Conservation (phyloP, 2,329 filamentous ascomycete genomes). For the Aureobasidium sp. region DNA sequence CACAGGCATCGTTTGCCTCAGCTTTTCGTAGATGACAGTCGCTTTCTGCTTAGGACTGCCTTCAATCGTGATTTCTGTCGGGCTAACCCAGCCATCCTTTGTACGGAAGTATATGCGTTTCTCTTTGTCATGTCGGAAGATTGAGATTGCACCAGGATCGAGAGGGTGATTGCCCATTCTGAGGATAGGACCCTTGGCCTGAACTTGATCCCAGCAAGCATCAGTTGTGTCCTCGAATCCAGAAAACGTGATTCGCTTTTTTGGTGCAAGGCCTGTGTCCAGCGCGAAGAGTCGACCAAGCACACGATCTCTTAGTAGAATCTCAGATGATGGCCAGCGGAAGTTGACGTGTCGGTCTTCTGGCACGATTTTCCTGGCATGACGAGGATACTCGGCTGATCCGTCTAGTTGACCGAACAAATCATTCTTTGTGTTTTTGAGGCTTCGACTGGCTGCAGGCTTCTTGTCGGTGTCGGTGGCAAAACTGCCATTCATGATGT, state of each 20-base stretch:
- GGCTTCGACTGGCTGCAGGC: slow-evolving; percentile 15
- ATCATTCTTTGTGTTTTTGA: slow-evolving; percentile 18
- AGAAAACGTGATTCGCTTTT: slow-evolving; percentile 4
- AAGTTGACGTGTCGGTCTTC: slow-evolving; percentile 57
- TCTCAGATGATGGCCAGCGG: slow-evolving; percentile 45
- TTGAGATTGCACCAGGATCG: background rate
- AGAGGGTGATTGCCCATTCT: background rate
- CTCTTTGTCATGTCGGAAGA: background rate
- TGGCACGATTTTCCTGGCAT: slow-evolving; percentile 67
- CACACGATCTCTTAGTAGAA: slow-evolving; percentile 49
- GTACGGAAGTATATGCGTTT: slow-evolving; percentile 4
- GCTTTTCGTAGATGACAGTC: background rate
- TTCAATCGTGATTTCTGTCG: slow-evolving; percentile 3
- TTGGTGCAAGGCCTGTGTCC: slow-evolving; percentile 17
- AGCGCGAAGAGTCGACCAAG: slow-evolving; percentile 60
- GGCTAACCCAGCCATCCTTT: slow-evolving; percentile 1
- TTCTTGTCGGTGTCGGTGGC: slow-evolving; percentile 47
- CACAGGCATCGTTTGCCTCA: background rate
- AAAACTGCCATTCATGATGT: slow-evolving; percentile 55
- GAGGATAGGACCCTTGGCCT: background rate
- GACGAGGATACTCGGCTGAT: slow-evolving; percentile 25
- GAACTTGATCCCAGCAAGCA: background rate
- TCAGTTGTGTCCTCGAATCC: slow-evolving; percentile 7
- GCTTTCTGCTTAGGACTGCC: slow-evolving; percentile 5
- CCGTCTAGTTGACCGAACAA: slow-evolving; percentile 13